phyloP scores from a whole-genome alignment of 2,329 filamentous ascomycete species.

The Kalmusia sp. region DNA sequence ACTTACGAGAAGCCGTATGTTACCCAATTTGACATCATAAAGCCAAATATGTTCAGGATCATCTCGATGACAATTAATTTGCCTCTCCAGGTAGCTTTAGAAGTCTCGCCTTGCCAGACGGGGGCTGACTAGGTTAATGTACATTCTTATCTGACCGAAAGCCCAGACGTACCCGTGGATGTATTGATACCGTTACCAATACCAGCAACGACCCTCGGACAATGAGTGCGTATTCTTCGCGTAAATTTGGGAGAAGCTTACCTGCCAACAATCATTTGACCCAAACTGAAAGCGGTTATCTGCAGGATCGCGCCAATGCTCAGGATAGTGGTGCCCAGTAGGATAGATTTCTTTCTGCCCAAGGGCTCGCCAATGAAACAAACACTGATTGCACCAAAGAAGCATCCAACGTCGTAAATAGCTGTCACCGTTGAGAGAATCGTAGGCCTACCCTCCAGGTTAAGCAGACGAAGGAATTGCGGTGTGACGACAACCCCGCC shows the following conservation, averaged over 20 bases:
- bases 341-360: conserved; percentile 57
- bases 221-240: neutral
- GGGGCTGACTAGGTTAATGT: conserved; percentile 50
- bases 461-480: conserved; percentile 58
- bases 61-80: conserved; percentile 58
- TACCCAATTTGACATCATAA: conserved; percentile 60
- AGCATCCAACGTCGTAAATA: conserved; percentile 67
- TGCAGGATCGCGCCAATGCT: conserved; percentile 57
- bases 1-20: conserved; percentile 58
- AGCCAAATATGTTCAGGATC: conserved; percentile 60
- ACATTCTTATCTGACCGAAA: too few species aligned
- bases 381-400: conserved; percentile 60
- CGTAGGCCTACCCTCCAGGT: conserved; percentile 52
- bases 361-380: conserved; percentile 56
- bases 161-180: conserved; percentile 52
- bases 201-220: conserved; percentile 50
- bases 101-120: conserved; percentile 62
- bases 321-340: conserved; percentile 59
- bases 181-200: conserved; percentile 62
- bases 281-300: conserved; percentile 52
- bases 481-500: conserved; percentile 62
- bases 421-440: conserved; percentile 60
- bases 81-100: conserved; percentile 51
- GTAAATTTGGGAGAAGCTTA: conserved; percentile 5
- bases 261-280: conserved; percentile 59